These are phyloP conservation scores for Exobasidium rhododendri DNA, from an alignment of 1,284 basidiomycete species.

Conservation along the genomic window DNA sequence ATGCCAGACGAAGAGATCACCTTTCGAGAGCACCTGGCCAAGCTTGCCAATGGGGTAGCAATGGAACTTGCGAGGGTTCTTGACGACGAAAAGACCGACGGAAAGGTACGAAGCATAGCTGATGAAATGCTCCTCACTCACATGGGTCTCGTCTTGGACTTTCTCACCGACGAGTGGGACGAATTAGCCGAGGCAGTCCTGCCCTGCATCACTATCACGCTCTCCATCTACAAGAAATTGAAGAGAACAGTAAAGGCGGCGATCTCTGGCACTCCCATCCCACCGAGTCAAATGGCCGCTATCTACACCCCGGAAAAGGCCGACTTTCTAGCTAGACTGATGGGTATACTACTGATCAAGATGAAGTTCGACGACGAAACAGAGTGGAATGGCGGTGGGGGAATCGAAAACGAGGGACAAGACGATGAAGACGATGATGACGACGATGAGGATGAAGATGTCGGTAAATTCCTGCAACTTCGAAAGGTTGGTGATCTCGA, in stretches of 20 bases:
- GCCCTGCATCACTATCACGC: slow-evolving; percentile 36
- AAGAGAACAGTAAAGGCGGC: slow-evolving; percentile 32
- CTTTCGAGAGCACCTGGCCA: slow-evolving; percentile 84
- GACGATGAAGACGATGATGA: slow-evolving; percentile 69
- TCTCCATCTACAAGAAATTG: slow-evolving; percentile 48
- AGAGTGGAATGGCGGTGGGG: slow-evolving; percentile 72
- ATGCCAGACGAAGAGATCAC: slow-evolving; percentile 68
- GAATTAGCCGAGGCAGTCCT: slow-evolving; percentile 47
- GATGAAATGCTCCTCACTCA: slow-evolving; percentile 67
- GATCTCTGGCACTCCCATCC: not conserved
- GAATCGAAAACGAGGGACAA: slow-evolving; percentile 30
- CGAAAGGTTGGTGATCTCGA: slow-evolving; percentile 66
- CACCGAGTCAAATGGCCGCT: not conserved
- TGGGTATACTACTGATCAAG: slow-evolving; percentile 78
- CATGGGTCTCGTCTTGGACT: slow-evolving; percentile 78
- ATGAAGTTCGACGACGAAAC: slow-evolving; percentile 62
- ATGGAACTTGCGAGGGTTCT: slow-evolving; percentile 78
- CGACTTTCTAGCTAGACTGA: slow-evolving; percentile 71
- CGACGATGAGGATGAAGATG: slow-evolving; percentile 61
- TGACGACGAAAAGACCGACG: slow-evolving; percentile 63
- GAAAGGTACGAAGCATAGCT: slow-evolving; percentile 68
- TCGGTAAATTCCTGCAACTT: slow-evolving; percentile 76
- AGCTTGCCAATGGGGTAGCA: slow-evolving; percentile 77
- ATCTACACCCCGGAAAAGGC: slow-evolving; percentile 27
- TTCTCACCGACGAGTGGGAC: slow-evolving; percentile 77